Base-by-base conservation (phyloP, 805 yeast species). In the Ogataea minuta region DNA sequence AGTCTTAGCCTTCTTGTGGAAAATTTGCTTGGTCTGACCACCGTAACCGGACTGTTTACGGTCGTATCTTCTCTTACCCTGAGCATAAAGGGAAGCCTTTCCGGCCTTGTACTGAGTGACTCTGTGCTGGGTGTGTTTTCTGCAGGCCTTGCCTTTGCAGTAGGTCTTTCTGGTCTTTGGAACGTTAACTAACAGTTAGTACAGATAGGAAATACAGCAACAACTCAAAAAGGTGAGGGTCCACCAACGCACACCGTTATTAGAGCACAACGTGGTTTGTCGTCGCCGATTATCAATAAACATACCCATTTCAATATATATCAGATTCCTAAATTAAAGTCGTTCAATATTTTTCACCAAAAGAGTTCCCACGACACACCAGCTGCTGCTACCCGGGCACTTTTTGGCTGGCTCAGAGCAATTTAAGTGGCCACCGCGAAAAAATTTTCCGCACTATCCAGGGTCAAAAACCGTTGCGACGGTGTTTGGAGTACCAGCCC, bases 31-130 rank as follows among this genome's bases (percentile, higher is more conserved):
- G 77, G 99, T 93, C 81, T 93, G 99, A 87, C 99, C 99, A 87
- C 99, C 99, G 79, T 81, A 93, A 89, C 99, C 99, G 66, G 85
- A 71, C 81, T 93, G 99, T 78, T 93, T 93, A 79, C 99, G 96
- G 91, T 93, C 99, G 81, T 93, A 93, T 82, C 99, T 90, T 83
- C 99, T 89, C 91, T 95, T 93, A 84, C 99, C 99, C 80, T 93
- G 98, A 63, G 98, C 96, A 70, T 81, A 89, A 66, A 90, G 83
- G 57, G 98, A 91, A 72, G 99, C 98, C 81, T 93, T 93, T 79
- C 99, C 99, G 71, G 98, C 96, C 77, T 93, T 93, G 95, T 93
- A 93, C 81, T 93, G 99, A 75, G 99, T 91, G 70, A 93, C 99
- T 83, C 91, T 93, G 95, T 93, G 99, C 78, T 89, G 97, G 68